Evolutionary conservation across 345 rosid species (phyloP).

Genomic region (Cardamine resedifolia): DNA sequence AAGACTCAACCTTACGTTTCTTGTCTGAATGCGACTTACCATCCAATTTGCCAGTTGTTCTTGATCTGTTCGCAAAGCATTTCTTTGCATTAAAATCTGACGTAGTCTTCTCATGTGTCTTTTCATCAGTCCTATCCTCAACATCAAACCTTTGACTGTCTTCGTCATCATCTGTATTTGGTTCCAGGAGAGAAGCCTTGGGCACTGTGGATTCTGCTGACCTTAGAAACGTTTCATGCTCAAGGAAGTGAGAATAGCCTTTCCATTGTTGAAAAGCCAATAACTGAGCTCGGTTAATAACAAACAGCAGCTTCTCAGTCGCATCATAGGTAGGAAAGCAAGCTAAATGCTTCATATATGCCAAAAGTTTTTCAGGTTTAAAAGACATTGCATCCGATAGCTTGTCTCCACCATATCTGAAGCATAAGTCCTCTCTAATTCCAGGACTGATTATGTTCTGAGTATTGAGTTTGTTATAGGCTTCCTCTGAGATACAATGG

Average conservation of each 20-base stretch:
- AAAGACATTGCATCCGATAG: constrained; percentile 42
- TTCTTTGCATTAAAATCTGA: constrained; percentile 42
- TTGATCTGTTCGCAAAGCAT: constrained; percentile 14
- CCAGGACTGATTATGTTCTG: constrained; percentile 57
- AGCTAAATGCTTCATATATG: constrained; percentile 47
- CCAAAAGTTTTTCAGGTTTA: constrained; percentile 46
- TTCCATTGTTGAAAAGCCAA: constrained; percentile 60
- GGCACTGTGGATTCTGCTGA: constrained; percentile 37
- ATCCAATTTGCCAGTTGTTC: constrained; percentile 18
- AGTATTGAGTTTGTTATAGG: constrained; percentile 37
- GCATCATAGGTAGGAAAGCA: constrained; percentile 32
- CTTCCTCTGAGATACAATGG: constrained; percentile 49
- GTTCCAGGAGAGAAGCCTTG: constrained; percentile 30
- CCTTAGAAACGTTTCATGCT: constrained; percentile 38
- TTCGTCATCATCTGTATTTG: constrained; percentile 21
- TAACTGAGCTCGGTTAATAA: constrained; percentile 47
- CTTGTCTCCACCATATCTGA: constrained; percentile 47
- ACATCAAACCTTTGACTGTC: constrained; percentile 31
- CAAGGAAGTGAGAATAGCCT: constrained; percentile 47
- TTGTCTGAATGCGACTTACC: constrained; percentile 31
- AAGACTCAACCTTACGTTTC: constrained; percentile 46
- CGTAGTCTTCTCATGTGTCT: constrained; percentile 51
- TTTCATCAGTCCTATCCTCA: constrained; percentile 18
- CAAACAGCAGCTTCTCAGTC: constrained; percentile 46
- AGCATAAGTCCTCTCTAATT: constrained; percentile 41